phyloP scores from a whole-genome alignment of 768 basidiomycete genomes.

The Mycena filopes region DNA sequence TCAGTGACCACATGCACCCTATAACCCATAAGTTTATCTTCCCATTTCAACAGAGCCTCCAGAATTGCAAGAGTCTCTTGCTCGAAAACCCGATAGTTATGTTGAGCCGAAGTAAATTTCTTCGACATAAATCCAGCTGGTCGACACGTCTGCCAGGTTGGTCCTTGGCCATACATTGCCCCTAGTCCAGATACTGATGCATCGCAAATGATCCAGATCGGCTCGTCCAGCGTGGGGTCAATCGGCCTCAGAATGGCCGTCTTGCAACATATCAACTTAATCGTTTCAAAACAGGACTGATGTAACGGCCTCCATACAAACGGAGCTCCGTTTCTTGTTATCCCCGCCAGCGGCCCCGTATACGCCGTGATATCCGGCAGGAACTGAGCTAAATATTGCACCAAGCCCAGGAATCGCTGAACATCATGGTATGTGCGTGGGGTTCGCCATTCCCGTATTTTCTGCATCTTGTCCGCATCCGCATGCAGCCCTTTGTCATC shows the following conservation, averaged over 20 bases:
- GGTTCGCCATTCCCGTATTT: conserved; percentile 37
- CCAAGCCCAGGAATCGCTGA: conserved; percentile 43
- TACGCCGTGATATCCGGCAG: conserved; percentile 46
- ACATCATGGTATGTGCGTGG: conserved; percentile 38
- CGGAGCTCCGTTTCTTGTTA: conserved; percentile 39
- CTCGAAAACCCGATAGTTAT: conserved; percentile 42
- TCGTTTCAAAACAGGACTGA: conserved; percentile 34
- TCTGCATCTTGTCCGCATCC: conserved; percentile 43
- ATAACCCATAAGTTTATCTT: conserved; percentile 44
- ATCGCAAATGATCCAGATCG: conserved; percentile 21
- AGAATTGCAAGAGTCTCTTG: conserved; percentile 38
- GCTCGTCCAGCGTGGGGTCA: neutral
- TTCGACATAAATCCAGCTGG: conserved; percentile 37
- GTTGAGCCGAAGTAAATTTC: conserved; percentile 36
- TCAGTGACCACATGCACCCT: conserved; percentile 38
- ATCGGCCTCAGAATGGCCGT: conserved; percentile 31
- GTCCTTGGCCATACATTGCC: conserved; percentile 17
- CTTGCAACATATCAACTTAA: conserved; percentile 37
- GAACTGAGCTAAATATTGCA: conserved; percentile 43
- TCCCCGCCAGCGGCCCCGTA: conserved; percentile 42
- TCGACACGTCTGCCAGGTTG: conserved; percentile 36
- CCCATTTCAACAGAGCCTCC: conserved; percentile 43
- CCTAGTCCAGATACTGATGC: conserved; percentile 38
- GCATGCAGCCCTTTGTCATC: conserved; percentile 43
- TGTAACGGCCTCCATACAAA: conserved; percentile 44